These are phyloP conservation scores for Malus sylvestris DNA, from an alignment of 306 rosid genomes.

Conservation along the genomic window DNA sequence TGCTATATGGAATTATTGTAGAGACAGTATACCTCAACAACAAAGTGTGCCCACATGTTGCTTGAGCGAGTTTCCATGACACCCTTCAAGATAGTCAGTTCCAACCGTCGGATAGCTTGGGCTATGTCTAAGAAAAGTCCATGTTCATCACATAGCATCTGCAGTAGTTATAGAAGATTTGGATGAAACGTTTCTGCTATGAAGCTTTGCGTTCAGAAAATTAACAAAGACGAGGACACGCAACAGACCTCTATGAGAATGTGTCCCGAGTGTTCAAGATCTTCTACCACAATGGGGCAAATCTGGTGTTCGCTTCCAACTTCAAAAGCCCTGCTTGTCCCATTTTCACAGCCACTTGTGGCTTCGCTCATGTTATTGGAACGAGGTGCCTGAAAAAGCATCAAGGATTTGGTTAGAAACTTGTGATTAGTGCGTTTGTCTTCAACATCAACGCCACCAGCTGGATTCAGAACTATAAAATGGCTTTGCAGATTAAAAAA, in stretches of 20 bases:
- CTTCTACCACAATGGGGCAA: conserved; percentile 82
- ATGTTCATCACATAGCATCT: conserved; percentile 59
- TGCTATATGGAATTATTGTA: background rate
- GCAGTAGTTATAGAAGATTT: background rate
- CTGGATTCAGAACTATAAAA: background rate
- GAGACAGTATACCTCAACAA: conserved; percentile 54
- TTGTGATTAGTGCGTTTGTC: background rate
- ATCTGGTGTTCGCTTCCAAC: conserved; percentile 39
- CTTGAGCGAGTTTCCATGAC: conserved; percentile 42
- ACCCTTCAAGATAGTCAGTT: conserved; percentile 69
- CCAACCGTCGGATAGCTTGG: conserved; percentile 50
- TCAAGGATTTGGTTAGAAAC: background rate
- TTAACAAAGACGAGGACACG: background rate
- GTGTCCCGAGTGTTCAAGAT: conserved; percentile 65
- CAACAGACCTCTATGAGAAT: conserved; percentile 67
- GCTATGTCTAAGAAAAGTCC: conserved; percentile 81
- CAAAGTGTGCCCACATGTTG: conserved; percentile 61
- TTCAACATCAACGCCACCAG: background rate
- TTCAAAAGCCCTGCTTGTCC: conserved; percentile 67
- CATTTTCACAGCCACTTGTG: conserved; percentile 25
- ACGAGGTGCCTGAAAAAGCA: conserved; percentile 35
- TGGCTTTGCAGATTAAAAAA: background rate
- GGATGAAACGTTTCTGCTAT: background rate
- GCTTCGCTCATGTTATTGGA: conserved; percentile 25
- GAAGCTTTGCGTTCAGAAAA: background rate